phyloP scores from a whole-genome alignment of 441 rosid genomes.

The Arabidopsis lyrata region DNA sequence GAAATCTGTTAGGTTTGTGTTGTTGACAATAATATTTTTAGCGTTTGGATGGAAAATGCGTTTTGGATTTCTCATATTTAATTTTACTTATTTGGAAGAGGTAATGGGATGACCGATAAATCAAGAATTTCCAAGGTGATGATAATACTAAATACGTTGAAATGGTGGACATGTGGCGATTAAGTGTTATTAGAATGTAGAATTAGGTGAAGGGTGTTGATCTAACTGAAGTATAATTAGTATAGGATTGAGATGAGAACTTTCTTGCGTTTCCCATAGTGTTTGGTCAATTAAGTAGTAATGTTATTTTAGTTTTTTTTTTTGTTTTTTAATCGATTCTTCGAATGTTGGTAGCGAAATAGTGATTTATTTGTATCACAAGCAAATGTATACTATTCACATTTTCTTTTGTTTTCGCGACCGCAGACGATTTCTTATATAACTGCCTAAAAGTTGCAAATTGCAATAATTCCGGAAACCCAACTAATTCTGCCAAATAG shows the following conservation, averaged over 20 bases:
- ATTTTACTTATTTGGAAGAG: not conserved
- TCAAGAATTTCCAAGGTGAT: not conserved
- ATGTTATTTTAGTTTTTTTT: no score
- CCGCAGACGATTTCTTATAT: no score
- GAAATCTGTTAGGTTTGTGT: constrained; percentile 36
- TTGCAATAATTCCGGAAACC: no score
- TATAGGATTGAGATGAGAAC: constrained; percentile 12
- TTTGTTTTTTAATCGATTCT: not conserved
- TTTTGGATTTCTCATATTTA: constrained; percentile 18
- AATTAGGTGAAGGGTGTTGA: constrained; percentile 39
- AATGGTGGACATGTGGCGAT: constrained; percentile 31
- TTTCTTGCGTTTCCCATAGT: constrained; percentile 1
- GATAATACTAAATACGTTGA: not conserved
- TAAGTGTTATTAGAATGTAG: not conserved
- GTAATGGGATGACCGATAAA: constrained; percentile 1
- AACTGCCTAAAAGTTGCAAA: no score
- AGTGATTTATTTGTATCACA: not conserved
- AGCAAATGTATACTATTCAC: not conserved
- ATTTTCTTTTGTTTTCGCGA: not conserved
- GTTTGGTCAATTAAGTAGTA: not conserved
- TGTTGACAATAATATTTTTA: constrained; percentile 29
- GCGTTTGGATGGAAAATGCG: constrained; percentile 37
- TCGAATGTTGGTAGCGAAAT: constrained; percentile 17
- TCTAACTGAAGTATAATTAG: constrained; percentile 11
- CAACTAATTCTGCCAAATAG: not conserved